Percentiles rank a stretch among this genome's conserved stretches.
phyloP scores from a whole-genome alignment of 1,139 yeast genomes.

The Suhomyces atakaporum region DNA sequence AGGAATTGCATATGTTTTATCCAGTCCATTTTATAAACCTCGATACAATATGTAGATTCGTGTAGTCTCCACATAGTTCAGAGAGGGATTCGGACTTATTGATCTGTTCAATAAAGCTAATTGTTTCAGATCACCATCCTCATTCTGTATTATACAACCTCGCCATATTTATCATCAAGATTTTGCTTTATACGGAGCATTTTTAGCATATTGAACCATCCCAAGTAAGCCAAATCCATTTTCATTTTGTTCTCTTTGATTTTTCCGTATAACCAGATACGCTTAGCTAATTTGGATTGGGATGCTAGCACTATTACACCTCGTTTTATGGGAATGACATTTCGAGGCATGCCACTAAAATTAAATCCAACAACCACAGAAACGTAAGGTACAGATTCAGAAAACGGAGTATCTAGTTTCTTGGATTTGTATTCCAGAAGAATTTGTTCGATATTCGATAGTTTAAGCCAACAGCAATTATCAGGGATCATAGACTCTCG shows the following conservation, averaged over 20 bases:
- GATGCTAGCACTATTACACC: conserved; percentile 32
- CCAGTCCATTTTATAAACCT: too few species aligned
- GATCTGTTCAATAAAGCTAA: too few species aligned
- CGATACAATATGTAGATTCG: too few species aligned
- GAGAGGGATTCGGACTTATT: too few species aligned
- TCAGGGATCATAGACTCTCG: conserved; percentile 37
- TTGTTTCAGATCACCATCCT: too few species aligned
- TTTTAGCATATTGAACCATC: conserved; percentile 28
- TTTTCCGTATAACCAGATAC: conserved; percentile 32
- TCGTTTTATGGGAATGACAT: conserved; percentile 32
- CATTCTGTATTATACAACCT: background rate
- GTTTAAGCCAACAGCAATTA: conserved; percentile 32
- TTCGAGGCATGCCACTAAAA: conserved; percentile 27
- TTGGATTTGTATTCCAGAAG: conserved; percentile 17
- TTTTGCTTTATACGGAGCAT: conserved; percentile 25
- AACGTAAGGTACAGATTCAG: conserved; percentile 24
- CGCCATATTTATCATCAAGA: conserved; percentile 21
- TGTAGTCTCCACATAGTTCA: too few species aligned
- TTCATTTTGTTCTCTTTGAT: conserved; percentile 17
- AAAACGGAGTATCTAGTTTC: conserved; percentile 7
- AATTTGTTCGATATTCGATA: conserved; percentile 28
- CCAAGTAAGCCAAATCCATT: conserved; percentile 12
- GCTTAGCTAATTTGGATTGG: conserved; percentile 24
- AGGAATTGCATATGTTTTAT: too few species aligned
- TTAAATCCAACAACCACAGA: conserved; percentile 41